Conservation (phyloP, 2,329 filamentous ascomycete species). For the Sclerotinia subarctica region DNA sequence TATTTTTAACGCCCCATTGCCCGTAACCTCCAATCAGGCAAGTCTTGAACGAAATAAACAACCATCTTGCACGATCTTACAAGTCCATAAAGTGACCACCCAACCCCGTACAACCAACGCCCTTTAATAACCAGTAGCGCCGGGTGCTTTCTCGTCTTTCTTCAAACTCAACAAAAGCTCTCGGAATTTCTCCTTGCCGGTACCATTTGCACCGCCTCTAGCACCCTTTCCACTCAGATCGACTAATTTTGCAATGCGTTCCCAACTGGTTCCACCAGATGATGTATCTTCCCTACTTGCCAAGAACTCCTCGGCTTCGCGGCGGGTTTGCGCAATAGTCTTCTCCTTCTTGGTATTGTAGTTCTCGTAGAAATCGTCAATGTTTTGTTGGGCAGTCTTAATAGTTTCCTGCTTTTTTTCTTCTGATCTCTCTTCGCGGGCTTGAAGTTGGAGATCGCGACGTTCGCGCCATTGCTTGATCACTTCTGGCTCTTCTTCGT, state of each 20-base stretch:
- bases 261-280: conserved; percentile 95
- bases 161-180: conserved; percentile 82
- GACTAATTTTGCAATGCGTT: conserved; percentile 96
- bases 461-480: conserved; percentile 90
- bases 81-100: conserved; percentile 27
- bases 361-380: conserved; percentile 99
- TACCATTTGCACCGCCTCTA: conserved; percentile 81
- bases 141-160: conserved; percentile 86
- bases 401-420: conserved; percentile 81
- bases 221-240: conserved; percentile 91
- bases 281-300: conserved; percentile 87
- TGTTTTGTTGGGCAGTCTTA: conserved; percentile 85
- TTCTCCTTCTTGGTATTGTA: conserved; percentile 99
- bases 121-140: conserved; percentile 58
- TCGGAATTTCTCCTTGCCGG: conserved; percentile 93
- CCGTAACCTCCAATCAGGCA: conserved; percentile 31
- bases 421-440: conserved; percentile 79
- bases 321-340: conserved; percentile 78
- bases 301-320: conserved; percentile 91
- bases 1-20: conserved; percentile 38
- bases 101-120: conserved; percentile 3
- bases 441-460: conserved; percentile 76
- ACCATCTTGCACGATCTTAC: conserved; percentile 36
- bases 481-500: conserved; percentile 84
- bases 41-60: conserved; percentile 30